Evolutionary conservation across 192 early-diverging fungal genomes (phyloP), one percentile per base, ranked within the genome.

Genomic region (Coemansia reversa): DNA sequence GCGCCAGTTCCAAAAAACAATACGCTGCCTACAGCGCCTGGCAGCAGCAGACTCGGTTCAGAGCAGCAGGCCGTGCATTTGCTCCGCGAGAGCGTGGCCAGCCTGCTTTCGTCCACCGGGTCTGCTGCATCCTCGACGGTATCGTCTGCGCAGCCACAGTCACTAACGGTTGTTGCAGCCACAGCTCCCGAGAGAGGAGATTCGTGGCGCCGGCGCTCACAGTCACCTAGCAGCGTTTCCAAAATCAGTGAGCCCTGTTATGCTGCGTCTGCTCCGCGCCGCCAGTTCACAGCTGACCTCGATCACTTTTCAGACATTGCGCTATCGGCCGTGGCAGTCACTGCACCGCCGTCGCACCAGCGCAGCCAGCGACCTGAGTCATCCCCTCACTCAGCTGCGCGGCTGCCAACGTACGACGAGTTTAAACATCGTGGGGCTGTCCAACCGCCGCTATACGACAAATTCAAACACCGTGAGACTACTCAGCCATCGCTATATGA

Each of bases 231-330:
- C 47, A 57, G 35, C 32, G 45, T 79, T 24, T 79, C 76, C 8
- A 79, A 79, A 64, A 56, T 74, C 66, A 79, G 76, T 61, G 76
- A 79, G 64, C 76, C 76, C 1, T 74, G 67, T 71, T 79, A 79
- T 27, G 61, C 67, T 28, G 39, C 76, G 39, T 79, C 76, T 12
- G 70, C 70, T 11, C 67, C 67, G 19, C 70, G 60, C 53, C 63
- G 56, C 11, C 71, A 59, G 29, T 50, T 73, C 28, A 66, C 76
- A 18, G 66, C 67, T 0, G 55, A 69, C 28, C 51, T 79, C 30
- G 76, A 79, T 47, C 70, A 65, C 35, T 79, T 79, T 51, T 79
- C 76, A 2, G 76, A 79, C 33, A 59, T 79, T 51, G 70, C 70
- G 7, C 67, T 79, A 24, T 73, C 76, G 28, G 32, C 68, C 11